phyloP scores from a whole-genome alignment of 495 filamentous ascomycete species.

The Ramalina peruviana region DNA sequence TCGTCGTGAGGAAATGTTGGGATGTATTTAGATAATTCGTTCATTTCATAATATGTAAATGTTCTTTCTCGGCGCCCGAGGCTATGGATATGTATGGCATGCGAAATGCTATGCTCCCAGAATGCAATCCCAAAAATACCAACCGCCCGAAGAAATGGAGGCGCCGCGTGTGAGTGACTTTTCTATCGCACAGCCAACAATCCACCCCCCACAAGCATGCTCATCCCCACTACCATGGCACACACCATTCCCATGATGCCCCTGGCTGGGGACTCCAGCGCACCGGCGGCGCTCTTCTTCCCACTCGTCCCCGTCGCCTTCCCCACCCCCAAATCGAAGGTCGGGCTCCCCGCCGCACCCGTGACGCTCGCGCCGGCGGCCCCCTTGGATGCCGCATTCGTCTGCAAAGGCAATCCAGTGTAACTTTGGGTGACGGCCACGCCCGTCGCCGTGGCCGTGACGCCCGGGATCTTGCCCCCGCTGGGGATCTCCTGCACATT shows the following conservation, averaged over 20 bases:
- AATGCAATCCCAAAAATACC: too few relatives aligned
- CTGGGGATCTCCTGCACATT: slow-evolving; percentile 58
- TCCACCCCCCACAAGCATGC: neutral
- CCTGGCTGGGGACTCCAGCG: neutral
- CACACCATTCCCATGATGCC: neutral
- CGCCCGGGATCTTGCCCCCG: slow-evolving; percentile 45
- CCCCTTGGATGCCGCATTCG: slow-evolving; percentile 13
- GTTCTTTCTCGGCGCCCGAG: too few relatives aligned
- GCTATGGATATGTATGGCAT: too few relatives aligned
- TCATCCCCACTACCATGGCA: neutral
- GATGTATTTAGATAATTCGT: too few relatives aligned
- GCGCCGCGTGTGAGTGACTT: too few relatives aligned
- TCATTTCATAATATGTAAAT: too few relatives aligned
- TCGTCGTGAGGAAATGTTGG: too few relatives aligned
- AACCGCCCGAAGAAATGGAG: too few relatives aligned
- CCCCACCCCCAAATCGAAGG: slow-evolving; percentile 6
- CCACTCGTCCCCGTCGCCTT: neutral
- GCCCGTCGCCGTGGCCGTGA: slow-evolving; percentile 44
- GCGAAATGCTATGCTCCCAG: too few relatives aligned
- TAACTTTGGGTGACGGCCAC: slow-evolving; percentile 31
- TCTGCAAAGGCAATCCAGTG: slow-evolving; percentile 8
- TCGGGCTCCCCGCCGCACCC: slow-evolving; percentile 1
- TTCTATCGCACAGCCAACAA: neutral
- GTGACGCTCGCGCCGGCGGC: slow-evolving; percentile 2
- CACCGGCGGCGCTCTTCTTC: neutral